Percentiles rank a stretch among this genome's conserved stretches.
Evolutionary conservation across 108 stramenopile genomes (phyloP).

Genomic region (Schizochytrium sp.): DNA sequence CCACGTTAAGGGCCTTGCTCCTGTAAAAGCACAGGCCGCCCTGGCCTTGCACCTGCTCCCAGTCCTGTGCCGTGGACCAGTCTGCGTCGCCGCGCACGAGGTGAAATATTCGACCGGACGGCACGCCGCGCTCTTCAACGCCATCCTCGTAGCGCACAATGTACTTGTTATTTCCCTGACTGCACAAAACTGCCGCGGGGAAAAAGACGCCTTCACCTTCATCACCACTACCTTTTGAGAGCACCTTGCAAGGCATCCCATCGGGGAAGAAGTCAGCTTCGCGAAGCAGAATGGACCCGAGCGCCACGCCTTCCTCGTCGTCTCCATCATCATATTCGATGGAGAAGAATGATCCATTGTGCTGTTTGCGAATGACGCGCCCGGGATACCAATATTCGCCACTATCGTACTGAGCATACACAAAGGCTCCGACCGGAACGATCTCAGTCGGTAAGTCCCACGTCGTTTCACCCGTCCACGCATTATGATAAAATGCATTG

Average conservation of each 20-base stretch:
- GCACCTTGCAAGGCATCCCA: neutral
- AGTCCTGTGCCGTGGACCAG: neutral
- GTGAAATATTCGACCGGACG: neutral
- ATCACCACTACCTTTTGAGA: neutral
- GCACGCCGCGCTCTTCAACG: neutral
- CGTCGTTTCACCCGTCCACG: neutral
- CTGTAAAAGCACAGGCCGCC: neutral
- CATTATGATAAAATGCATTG: neutral
- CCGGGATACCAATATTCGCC: constrained; percentile 2
- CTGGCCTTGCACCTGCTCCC: neutral
- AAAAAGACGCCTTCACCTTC: neutral
- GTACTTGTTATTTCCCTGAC: neutral
- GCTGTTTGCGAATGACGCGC: neutral
- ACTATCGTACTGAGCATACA: neutral
- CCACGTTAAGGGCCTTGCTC: neutral
- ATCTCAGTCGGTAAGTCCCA: neutral
- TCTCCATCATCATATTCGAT: neutral
- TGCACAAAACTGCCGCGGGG: neutral
- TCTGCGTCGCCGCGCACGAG: neutral
- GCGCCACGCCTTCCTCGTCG: neutral
- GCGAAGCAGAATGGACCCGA: neutral
- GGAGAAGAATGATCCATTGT: neutral
- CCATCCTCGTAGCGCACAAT: neutral
- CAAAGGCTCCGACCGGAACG: neutral
- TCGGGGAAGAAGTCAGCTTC: neutral